Evolutionary conservation across 1,284 basidiomycete species (phyloP), one percentile per base, ranked within the genome.

Genomic region (Cryptococcus sp.): DNA sequence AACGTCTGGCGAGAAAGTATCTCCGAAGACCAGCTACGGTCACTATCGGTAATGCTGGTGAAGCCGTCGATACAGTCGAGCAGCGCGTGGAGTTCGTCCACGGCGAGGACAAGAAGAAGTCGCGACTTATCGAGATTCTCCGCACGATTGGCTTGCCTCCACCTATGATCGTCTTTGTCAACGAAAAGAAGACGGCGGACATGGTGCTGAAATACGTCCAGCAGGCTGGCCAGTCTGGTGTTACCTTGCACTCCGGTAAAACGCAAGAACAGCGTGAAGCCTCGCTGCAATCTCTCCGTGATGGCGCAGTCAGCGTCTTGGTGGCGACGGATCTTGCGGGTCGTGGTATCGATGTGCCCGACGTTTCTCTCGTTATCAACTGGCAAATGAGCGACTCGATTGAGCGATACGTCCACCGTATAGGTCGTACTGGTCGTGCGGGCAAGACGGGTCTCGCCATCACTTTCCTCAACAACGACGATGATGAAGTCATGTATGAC

Each of bases 151-250:
- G 85, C 55, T 91, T 88, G 78, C 79, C 86, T 25, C 86, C 95
- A 25, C 96, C 96, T 1, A 98, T 99, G 71, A 99, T 99, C 66
- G 90, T 95, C 15, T 99, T 99, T 80, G 93, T 97, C 82, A 99
- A 98, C 79, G 94, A 98, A 79, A 99, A 98, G 83, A 95, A 95
- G 83, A 94, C 91, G 6, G 95, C 94, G 47, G 95, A 99, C 73
- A 89, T 91, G 86, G 90, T 99, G 22, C 89, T 91, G 42, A 91
- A 91, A 76, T 93, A 96, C 71, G 82, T 99, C 8, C 86, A 87
- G 53, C 88, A 91, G 55, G 88, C 87, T 41, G 91, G 91, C 45
- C 86, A 91, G 75, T 88, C 83, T 62, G 88, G 89, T 0, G 86
- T 91, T 10, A 94, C 93, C 0, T 77, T 99, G 64, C 96, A 99